These are phyloP conservation scores for Entamoeba nuttalli DNA, from an alignment of 208 protist genomes.

Conservation along the genomic window DNA sequence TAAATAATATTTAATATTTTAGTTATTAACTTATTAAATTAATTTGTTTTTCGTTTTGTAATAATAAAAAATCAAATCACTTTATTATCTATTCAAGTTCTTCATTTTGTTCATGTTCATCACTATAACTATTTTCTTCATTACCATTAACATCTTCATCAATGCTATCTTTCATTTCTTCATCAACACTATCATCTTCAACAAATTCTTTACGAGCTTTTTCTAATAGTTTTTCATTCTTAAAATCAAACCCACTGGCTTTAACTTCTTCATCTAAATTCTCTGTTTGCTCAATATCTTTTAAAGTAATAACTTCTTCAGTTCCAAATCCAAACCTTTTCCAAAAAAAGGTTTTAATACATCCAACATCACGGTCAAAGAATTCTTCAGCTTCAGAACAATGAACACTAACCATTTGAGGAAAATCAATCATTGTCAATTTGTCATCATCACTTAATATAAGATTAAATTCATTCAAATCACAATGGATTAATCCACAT, in stretches of 20 bases:
- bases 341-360: neutral
- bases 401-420: conserved; percentile 89
- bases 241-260: neutral
- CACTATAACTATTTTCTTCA: neutral
- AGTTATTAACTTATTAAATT: too few species aligned
- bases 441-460: conserved; percentile 67
- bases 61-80: too few species aligned
- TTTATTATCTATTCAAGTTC: neutral
- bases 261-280: neutral
- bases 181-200: neutral
- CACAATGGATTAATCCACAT: conserved; percentile 86
- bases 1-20: too few species aligned
- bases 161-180: neutral
- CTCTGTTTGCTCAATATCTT: neutral
- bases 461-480: conserved; percentile 99
- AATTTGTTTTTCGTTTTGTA: too few species aligned
- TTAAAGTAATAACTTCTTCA: neutral
- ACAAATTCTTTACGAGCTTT: neutral
- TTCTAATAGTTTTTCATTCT: neutral
- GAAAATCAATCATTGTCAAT: conserved; percentile 94
- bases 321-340: neutral
- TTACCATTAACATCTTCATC: neutral
- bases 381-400: conserved; percentile 68
- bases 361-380: neutral
- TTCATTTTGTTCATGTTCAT: neutral